Conservation (phyloP, 1,139 yeast genomes). For the Kodamaea anthophila region DNA sequence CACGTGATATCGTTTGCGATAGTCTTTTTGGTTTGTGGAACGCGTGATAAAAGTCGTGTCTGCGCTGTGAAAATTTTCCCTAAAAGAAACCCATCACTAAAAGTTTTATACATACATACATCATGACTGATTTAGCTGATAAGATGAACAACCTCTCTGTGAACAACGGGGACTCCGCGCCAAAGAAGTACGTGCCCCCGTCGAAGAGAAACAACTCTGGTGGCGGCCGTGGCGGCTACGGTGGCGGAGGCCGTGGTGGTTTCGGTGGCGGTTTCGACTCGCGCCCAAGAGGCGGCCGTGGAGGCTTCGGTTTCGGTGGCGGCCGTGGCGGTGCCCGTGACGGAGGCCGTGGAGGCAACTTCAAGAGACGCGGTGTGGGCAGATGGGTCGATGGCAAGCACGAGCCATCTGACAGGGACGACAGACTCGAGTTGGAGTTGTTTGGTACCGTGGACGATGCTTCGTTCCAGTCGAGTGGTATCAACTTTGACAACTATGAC, state of each 20-base stretch:
- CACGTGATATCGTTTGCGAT: too few relatives aligned
- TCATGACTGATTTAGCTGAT: conserved; percentile 39
- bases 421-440: conserved; percentile 67
- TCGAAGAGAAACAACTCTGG: conserved; percentile 10
- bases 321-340: conserved; percentile 12
- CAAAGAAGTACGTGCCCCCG: conserved; percentile 9
- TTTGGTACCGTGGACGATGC: conserved; percentile 87
- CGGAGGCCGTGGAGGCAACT: conserved; percentile 21
- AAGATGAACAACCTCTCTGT: conserved; percentile 42
- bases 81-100: too few relatives aligned
- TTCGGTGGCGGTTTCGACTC: conserved; percentile 38
- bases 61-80: too few relatives aligned
- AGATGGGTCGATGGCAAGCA: conserved; percentile 86
- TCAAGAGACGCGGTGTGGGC: conserved; percentile 49
- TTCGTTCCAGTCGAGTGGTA: conserved; percentile 86
- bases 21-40: too few relatives aligned
- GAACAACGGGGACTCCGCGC: conserved; percentile 12
- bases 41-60: too few relatives aligned
- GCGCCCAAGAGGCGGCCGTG: conserved; percentile 16
- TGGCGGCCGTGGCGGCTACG: conserved; percentile 19
- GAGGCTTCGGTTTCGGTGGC: conserved; percentile 8
- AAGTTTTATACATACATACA: too few relatives aligned
- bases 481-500: conserved; percentile 96
- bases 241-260: conserved; percentile 8
- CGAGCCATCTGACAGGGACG: conserved; percentile 72